Evolutionary conservation across 345 rosid species (phyloP).

Genomic region (Fremontodendron californicum): DNA sequence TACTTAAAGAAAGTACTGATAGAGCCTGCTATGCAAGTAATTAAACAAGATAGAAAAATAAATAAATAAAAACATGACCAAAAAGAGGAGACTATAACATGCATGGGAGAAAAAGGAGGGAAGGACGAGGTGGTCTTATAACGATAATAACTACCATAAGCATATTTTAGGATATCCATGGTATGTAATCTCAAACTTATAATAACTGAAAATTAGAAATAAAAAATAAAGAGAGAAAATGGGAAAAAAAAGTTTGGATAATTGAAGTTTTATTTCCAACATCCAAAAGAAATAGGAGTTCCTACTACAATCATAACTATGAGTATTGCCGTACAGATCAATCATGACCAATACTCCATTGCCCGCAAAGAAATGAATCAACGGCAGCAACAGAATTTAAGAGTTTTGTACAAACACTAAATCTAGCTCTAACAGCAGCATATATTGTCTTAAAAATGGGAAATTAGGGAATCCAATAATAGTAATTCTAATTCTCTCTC

Average conservation of each 20-base stretch:
- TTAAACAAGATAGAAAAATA: not conserved
- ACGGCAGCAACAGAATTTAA: too few species aligned
- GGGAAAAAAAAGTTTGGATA: too few species aligned
- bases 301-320: too few species aligned
- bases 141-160: conserved; percentile 7
- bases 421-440: too few species aligned
- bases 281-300: too few species aligned
- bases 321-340: too few species aligned
- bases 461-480: not conserved
- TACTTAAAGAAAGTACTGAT: too few species aligned
- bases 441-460: too few species aligned
- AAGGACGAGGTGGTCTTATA: not conserved
- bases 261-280: too few species aligned
- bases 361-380: too few species aligned
- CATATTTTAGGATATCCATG: conserved; percentile 3
- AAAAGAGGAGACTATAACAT: not conserved
- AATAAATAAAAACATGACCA: not conserved
- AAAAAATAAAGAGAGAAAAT: not conserved
- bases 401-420: too few species aligned
- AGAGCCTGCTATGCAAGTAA: not conserved
- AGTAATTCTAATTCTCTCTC: not conserved
- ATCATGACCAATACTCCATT: too few species aligned
- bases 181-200: conserved; percentile 14
- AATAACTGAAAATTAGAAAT: not conserved
- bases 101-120: not conserved